Percentiles rank a stretch among this genome's conserved stretches.
These are phyloP conservation scores for Ganoderma sp. DNA, from an alignment of 1,284 basidiomycete genomes.

Conservation along the genomic window DNA sequence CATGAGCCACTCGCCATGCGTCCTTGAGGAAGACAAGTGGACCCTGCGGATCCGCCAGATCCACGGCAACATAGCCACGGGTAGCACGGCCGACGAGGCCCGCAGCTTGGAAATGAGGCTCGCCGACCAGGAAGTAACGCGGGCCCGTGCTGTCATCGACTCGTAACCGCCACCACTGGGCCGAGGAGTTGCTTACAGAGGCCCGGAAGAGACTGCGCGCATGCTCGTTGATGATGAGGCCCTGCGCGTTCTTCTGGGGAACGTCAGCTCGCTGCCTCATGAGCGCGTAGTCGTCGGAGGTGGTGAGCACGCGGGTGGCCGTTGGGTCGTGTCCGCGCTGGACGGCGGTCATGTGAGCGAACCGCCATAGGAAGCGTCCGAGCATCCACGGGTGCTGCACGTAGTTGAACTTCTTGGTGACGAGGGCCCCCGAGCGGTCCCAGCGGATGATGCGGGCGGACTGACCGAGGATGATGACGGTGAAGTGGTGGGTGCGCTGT, in stretches of 20 bases:
- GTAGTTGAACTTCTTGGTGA: constrained; percentile 25
- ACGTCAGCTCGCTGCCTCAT: not conserved
- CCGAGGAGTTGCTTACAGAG: not conserved
- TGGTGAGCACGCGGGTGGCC: not conserved
- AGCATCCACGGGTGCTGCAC: constrained; percentile 10
- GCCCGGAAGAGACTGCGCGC: not conserved
- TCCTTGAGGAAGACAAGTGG: constrained; percentile 20
- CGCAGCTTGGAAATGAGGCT: constrained; percentile 11
- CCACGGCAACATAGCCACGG: constrained; percentile 20
- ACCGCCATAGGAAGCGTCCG: constrained; percentile 25
- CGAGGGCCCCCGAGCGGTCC: constrained; percentile 21
- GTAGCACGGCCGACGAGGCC: constrained; percentile 19
- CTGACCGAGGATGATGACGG: constrained; percentile 20
- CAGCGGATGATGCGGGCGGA: constrained; percentile 20
- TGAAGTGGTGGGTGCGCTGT: constrained; percentile 13
- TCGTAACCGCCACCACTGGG: constrained; percentile 18
- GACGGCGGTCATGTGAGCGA: not conserved
- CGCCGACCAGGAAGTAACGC: constrained; percentile 12
- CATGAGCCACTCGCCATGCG: constrained; percentile 11
- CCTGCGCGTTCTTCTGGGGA: not conserved
- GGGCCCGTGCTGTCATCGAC: not conserved
- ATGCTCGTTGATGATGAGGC: constrained; percentile 13
- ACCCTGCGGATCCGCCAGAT: not conserved
- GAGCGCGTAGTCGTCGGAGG: not conserved
- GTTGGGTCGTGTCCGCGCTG: constrained; percentile 24